A percentile compares a stretch with the other conserved stretches of the same genome.
Conservation (phyloP, 352 stramenopile genomes). For the Phytopythium delawarense region DNA sequence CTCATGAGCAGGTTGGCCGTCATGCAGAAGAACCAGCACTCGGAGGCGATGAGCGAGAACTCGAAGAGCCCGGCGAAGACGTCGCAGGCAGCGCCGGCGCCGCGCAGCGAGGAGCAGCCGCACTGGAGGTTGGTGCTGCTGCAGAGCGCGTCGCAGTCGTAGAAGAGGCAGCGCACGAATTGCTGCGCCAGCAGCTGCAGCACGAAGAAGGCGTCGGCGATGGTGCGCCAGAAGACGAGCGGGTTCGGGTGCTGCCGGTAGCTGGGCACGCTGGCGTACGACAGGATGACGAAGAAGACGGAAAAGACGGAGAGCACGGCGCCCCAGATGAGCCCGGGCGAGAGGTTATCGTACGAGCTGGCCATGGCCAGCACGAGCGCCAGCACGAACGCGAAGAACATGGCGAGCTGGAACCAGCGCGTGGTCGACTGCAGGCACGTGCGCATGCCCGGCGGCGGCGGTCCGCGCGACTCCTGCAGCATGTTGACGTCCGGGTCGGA, state of each 20-base stretch:
- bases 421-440: constrained; percentile 77
- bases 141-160: constrained; percentile 77
- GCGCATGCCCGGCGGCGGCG: constrained; percentile 24
- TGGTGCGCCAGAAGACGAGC: constrained; percentile 87
- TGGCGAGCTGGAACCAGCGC: constrained; percentile 81
- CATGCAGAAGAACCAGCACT: constrained; percentile 90
- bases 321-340: constrained; percentile 79
- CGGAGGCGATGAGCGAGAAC: constrained; percentile 79
- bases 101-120: constrained; percentile 49
- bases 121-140: constrained; percentile 64
- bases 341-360: constrained; percentile 71
- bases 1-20: constrained; percentile 84
- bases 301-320: constrained; percentile 78
- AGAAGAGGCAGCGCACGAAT: constrained; percentile 77
- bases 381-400: constrained; percentile 74
- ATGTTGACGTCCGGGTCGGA: constrained; percentile 49
- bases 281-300: constrained; percentile 86
- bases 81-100: constrained; percentile 52
- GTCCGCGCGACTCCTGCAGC: constrained; percentile 19
- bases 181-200: constrained; percentile 77
- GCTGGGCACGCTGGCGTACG: constrained; percentile 70
- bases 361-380: constrained; percentile 56
- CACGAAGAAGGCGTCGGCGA: constrained; percentile 82
- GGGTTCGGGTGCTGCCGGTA: constrained; percentile 86
- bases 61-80: constrained; percentile 80